Percentiles rank a stretch among this genome's conserved stretches.
Conservation (phyloP, 257 asterid species). For the Oldenlandia corymbosa region DNA sequence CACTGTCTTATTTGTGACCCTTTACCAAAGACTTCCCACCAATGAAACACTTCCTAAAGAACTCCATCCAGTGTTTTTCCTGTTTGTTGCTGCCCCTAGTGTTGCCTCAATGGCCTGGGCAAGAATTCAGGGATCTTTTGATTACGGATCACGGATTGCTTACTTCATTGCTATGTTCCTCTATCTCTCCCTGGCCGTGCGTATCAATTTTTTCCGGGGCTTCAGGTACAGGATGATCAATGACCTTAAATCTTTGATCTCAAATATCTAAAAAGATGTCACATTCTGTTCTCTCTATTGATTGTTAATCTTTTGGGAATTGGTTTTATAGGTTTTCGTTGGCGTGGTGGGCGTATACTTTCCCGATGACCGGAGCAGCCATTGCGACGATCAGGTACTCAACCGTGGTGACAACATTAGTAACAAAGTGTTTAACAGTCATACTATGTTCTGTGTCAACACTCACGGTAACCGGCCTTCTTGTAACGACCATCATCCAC, state of each 20-base stretch:
- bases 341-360: slow-evolving; percentile 97
- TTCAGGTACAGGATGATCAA: too few relatives aligned
- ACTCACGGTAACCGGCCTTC: slow-evolving; percentile 46
- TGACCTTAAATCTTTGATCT: too few relatives aligned
- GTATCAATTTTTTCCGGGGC: background rate
- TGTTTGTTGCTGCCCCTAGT: slow-evolving; percentile 87
- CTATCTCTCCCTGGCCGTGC: slow-evolving; percentile 67
- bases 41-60: slow-evolving; percentile 87
- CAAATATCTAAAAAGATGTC: too few relatives aligned
- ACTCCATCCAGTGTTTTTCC: slow-evolving; percentile 89
- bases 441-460: slow-evolving; percentile 49
- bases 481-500: slow-evolving; percentile 57
- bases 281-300: too few relatives aligned
- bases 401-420: slow-evolving; percentile 28
- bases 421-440: slow-evolving; percentile 36
- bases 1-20: slow-evolving; percentile 70
- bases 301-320: too few relatives aligned
- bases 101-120: slow-evolving; percentile 98
- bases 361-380: slow-evolving; percentile 85
- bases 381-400: slow-evolving; percentile 66
- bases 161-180: slow-evolving; percentile 88
- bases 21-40: slow-evolving; percentile 89
- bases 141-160: slow-evolving; percentile 54
- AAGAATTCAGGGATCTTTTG: slow-evolving; percentile 64
- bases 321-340: slow-evolving; percentile 67